Evolutionary conservation across 2,329 filamentous ascomycete species (phyloP), one percentile per base, ranked within the genome.

Genomic region (Achaetomium macrosporum): DNA sequence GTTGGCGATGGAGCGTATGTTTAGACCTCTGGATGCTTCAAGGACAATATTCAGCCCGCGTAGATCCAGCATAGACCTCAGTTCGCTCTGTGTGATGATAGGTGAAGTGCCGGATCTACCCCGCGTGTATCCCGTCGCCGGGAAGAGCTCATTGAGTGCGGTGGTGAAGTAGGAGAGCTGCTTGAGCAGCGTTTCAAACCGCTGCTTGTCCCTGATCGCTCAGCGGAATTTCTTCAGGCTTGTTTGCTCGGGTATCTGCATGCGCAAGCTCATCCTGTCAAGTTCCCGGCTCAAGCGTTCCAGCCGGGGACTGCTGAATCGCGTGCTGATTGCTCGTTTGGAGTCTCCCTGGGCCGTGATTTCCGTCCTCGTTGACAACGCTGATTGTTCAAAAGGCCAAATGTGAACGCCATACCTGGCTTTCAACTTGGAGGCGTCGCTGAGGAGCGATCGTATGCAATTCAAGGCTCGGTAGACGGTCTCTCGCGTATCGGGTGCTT

Each of bases 201-300:
- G 59, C 8, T 57, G 54, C 41, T 57, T 60, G 53, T 62, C 58
- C 3, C 42, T 33, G 17, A 62, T 43, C 5, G 54, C 55, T 59
- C 60, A 62, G 11, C 47, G 51, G 17, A 55, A 35, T 16, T 50
- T 35, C 16, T n/a, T 42, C 2, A 13, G 8, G 10, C 16, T 31
- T 1, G 19, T 16, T 10, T 49, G 37, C 11, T 42, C 39, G 29
- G 39, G 40, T 13, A 29, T 42, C 16, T 33, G n/a, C 29, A 11
- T 35, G 5, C 37, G 36, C 37, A 48, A 35, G n/a, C 39, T 37
- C 37, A 42, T 16, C 13, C 36, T 50, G 20, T 31, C 39, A 36
- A 33, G 45, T 29, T 48, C 52, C 2, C 41, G 10, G 10, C 13
- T 11, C 15, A 53, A 19, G n/a, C 44, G 30, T 19, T 36, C 11